Evolutionary conservation across 1,284 basidiomycete species (phyloP), one percentile per base, ranked within the genome.

Genomic region (Amylostereum areolatum): DNA sequence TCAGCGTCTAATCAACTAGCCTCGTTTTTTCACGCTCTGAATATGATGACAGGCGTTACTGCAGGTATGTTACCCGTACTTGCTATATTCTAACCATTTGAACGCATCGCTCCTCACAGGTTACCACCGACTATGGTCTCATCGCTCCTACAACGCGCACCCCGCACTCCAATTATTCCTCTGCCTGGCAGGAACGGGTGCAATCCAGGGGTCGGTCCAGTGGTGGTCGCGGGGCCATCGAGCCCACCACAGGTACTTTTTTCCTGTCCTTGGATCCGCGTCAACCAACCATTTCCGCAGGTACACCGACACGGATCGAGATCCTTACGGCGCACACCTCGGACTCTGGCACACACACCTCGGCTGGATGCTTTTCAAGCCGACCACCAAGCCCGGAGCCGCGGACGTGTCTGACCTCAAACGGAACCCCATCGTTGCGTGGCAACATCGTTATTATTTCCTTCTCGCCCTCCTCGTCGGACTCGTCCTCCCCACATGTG

Each of bases 171-270:
- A 90, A 61, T 72, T 82, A 53, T 76, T 83, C 61, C 75, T 93
- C 34, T 76, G 89, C 4, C 67, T 83, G 46, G 86, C 83, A 6
- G 91, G 91, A 12, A 81, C 86, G 28, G 90, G 89, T 60, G 86
- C 90, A 5, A 87, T 92, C 4, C 85, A 93, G 70, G 91, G 91
- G 1, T 90, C 88, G 11, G 89, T 90, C 67, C 82, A 79, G 59
- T 94, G 90, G 89, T 94, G 91, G 91, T 81, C 87, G n/a, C 77
- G 86, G 48, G 80, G 86, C 27, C 91, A 93, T 66, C 81, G 91
- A 51, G 87, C 89, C 37, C 90, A 92, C 66, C 90, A 92, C 66
- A 79, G 89, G 50, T 52, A n/a, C 4, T 30, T 30, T 8, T 34
- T 31, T 33, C 29, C 6, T 8, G n/a, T 12, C n/a, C 47, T 24